Percentiles rank a stretch among this genome's conserved stretches.
phyloP scores from a whole-genome alignment of 169 alveolate genomes.

The Eimeria necatrix region DNA sequence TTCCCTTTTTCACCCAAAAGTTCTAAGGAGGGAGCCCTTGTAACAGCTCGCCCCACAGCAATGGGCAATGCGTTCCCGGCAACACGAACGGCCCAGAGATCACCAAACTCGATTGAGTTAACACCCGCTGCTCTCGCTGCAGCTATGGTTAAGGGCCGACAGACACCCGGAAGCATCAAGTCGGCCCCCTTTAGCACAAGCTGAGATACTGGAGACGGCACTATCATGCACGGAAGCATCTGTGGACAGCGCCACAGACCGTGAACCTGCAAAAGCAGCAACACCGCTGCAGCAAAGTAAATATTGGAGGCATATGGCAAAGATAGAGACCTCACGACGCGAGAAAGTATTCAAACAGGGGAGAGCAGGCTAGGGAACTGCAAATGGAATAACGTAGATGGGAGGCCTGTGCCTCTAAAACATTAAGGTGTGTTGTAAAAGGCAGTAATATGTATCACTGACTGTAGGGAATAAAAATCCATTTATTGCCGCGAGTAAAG shows the following conservation, averaged over 20 bases:
- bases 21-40: constrained; percentile 52
- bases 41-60: constrained; percentile 76
- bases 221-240: constrained; percentile 67
- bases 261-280: constrained; percentile 62
- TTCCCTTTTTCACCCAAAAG: constrained; percentile 74
- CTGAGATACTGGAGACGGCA: constrained; percentile 62
- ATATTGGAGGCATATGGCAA: neutral
- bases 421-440: too few species aligned
- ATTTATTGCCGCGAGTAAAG: constrained; percentile 60
- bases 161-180: constrained; percentile 79
- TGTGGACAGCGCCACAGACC: constrained; percentile 74
- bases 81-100: constrained; percentile 68
- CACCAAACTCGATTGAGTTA: neutral
- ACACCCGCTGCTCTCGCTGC: constrained; percentile 3
- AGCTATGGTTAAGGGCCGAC: constrained; percentile 48
- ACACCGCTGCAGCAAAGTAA: neutral
- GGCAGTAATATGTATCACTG: neutral
- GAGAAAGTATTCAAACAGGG: neutral
- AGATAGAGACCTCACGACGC: too few species aligned
- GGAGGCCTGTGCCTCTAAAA: neutral
- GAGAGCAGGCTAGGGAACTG: neutral
- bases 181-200: constrained; percentile 79
- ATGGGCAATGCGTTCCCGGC: constrained; percentile 70
- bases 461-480: constrained; percentile 77
- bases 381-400: neutral